A percentile compares a stretch with the other conserved stretches of the same genome.
Evolutionary conservation across 768 basidiomycete species (phyloP).

Genomic region (Grammothele lineata): DNA sequence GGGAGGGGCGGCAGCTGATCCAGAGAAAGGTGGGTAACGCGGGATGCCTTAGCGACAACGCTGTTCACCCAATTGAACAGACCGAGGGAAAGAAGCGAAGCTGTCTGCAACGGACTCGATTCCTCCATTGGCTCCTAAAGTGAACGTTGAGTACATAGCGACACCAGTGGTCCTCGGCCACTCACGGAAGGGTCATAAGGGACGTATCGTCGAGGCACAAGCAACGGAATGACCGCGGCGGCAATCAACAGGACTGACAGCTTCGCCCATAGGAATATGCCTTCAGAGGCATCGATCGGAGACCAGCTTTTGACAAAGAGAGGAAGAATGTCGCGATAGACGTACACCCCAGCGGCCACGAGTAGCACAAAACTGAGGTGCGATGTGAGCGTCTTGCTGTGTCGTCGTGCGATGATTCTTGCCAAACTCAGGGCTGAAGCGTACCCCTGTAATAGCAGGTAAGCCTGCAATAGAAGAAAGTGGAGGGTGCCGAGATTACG

Average conservation of each 20-base stretch:
- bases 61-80: constrained; percentile 37
- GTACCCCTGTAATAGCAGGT: too few relatives aligned
- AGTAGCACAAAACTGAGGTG: constrained; percentile 49
- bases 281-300: constrained; percentile 38
- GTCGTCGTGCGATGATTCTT: too few relatives aligned
- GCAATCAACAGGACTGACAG: constrained; percentile 41
- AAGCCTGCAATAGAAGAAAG: too few relatives aligned
- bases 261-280: constrained; percentile 51
- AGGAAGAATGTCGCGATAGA: too few relatives aligned
- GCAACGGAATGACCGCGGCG: constrained; percentile 47
- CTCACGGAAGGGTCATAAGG: constrained; percentile 35
- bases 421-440: too few relatives aligned
- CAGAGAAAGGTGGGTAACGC: constrained; percentile 24
- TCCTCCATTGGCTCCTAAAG: too few relatives aligned
- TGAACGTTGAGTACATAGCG: too few relatives aligned
- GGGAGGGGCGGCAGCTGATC: constrained; percentile 30
- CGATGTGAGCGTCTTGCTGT: too few relatives aligned
- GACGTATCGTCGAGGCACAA: constrained; percentile 45
- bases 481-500: too few relatives aligned
- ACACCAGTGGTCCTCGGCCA: too few relatives aligned
- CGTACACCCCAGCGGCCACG: constrained; percentile 34
- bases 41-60: constrained; percentile 24
- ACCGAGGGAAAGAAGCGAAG: constrained; percentile 33
- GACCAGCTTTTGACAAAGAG: too few relatives aligned
- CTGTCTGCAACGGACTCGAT: constrained; percentile 40